These are phyloP conservation scores for Orbilia brochopaga DNA, from an alignment of 2,329 filamentous ascomycete species.

Conservation along the genomic window DNA sequence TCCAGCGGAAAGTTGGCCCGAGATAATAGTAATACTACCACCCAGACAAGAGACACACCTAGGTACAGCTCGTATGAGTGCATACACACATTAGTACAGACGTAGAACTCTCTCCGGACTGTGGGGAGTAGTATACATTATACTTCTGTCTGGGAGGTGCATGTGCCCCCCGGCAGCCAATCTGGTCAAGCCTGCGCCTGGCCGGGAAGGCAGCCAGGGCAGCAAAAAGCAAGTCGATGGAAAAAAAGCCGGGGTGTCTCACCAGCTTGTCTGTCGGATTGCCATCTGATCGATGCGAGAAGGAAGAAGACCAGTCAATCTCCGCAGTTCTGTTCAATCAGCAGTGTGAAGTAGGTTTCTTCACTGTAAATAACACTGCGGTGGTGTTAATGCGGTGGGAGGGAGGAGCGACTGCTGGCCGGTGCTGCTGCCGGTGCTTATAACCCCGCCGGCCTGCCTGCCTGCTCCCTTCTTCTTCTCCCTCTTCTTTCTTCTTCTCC, in stretches of 20 bases:
- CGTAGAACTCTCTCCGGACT: no score
- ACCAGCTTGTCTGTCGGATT: slow-evolving; percentile 20
- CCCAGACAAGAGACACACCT: no score
- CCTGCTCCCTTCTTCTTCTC: slow-evolving; percentile 11
- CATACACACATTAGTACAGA: no score
- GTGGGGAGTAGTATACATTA: no score
- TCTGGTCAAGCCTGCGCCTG: neutral
- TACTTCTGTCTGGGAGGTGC: neutral
- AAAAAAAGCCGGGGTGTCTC: slow-evolving; percentile 34
- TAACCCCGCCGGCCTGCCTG: slow-evolving; percentile 34
- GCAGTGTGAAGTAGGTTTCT: no score
- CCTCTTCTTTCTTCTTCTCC: slow-evolving; percentile 4
- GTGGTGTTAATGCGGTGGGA: neutral
- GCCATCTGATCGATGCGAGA: neutral
- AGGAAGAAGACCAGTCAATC: neutral
- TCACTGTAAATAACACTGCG: neutral
- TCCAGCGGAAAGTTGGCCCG: slow-evolving; percentile 33
- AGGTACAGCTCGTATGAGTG: no score
- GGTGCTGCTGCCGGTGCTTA: slow-evolving; percentile 16
- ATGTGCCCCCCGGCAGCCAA: slow-evolving; percentile 16
- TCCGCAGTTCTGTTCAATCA: no score
- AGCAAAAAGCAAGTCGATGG: neutral
- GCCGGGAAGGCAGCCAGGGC: slow-evolving; percentile 3
- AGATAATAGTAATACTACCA: no score
- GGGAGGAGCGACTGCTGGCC: neutral